phyloP scores from a whole-genome alignment of 2,329 filamentous ascomycete species.

The Rhynchosporium secalis region DNA sequence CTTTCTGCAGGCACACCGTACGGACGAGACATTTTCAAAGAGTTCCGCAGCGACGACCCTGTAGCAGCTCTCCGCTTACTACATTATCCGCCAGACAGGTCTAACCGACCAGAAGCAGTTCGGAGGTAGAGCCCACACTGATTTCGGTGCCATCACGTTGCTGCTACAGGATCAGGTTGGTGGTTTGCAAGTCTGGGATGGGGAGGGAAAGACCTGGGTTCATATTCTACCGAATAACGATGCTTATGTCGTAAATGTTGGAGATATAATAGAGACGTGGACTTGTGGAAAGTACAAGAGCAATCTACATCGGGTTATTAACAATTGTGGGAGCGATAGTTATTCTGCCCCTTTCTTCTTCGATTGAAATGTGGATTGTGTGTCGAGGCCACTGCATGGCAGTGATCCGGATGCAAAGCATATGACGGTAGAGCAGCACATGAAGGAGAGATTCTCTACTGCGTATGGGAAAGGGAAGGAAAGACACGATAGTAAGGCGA shows the following conservation, averaged over 20 bases:
- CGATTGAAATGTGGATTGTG: slow-evolving; percentile 51
- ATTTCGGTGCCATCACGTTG: slow-evolving; percentile 55
- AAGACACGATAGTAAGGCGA: slow-evolving; percentile 22
- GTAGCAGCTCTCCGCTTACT: slow-evolving; percentile 48
- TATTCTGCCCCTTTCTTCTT: slow-evolving; percentile 58
- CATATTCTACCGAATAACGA: slow-evolving; percentile 45
- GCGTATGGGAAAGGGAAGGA: slow-evolving; percentile 33
- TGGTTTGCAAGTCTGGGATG: slow-evolving; percentile 53
- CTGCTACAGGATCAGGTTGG: slow-evolving; percentile 51
- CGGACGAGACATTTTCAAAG: slow-evolving; percentile 45
- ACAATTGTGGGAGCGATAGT: slow-evolving; percentile 49
- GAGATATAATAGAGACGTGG: slow-evolving; percentile 50
- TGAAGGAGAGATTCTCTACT: slow-evolving; percentile 34
- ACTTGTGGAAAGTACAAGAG: slow-evolving; percentile 53
- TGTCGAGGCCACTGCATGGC: slow-evolving; percentile 34
- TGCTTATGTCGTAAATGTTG: slow-evolving; percentile 53
- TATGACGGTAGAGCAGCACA: slow-evolving; percentile 36
- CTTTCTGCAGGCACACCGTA: slow-evolving; percentile 47
- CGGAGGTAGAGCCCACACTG: slow-evolving; percentile 49
- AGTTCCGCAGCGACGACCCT: slow-evolving; percentile 45
- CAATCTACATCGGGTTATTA: slow-evolving; percentile 55
- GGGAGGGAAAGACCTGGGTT: slow-evolving; percentile 44
- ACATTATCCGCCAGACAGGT: slow-evolving; percentile 50
- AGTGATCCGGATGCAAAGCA: slow-evolving; percentile 21
- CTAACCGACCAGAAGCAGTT: slow-evolving; percentile 30